A percentile compares a stretch with the other conserved stretches of the same genome.
phyloP scores from a whole-genome alignment of 768 basidiomycete species.

The Paxillus ammoniavirescens region DNA sequence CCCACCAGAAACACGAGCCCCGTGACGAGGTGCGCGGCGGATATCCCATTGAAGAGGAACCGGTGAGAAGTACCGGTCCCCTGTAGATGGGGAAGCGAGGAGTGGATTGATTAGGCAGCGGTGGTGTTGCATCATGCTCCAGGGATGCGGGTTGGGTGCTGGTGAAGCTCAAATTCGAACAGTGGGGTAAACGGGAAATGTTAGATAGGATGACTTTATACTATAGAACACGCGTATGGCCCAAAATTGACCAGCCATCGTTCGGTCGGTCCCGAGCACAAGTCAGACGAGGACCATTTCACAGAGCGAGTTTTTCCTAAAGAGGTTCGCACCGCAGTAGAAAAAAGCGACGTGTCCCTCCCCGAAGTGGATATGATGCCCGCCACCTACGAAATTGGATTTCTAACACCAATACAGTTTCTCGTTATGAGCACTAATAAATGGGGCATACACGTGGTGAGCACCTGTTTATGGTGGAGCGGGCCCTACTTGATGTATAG shows the following conservation, averaged over 20 bases:
- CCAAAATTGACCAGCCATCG: neutral
- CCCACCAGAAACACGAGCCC: slow-evolving; percentile 13
- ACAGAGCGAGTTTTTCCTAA: neutral
- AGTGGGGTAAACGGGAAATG: neutral
- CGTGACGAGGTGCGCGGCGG: slow-evolving; percentile 38
- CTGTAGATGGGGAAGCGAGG: slow-evolving; percentile 11
- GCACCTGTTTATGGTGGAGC: neutral
- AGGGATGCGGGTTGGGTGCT: slow-evolving; percentile 1
- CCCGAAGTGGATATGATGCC: slow-evolving; percentile 5
- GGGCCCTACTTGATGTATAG: slow-evolving; percentile 21
- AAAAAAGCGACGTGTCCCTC: neutral
- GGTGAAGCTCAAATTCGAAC: neutral
- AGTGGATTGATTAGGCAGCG: slow-evolving; percentile 15
- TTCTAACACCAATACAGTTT: neutral
- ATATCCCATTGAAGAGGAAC: slow-evolving; percentile 48
- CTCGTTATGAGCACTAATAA: slow-evolving; percentile 8
- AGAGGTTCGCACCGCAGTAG: neutral
- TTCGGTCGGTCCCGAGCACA: neutral
- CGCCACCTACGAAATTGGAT: slow-evolving; percentile 6
- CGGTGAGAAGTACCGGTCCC: slow-evolving; percentile 8
- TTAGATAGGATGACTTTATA: slow-evolving; percentile 14
- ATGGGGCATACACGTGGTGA: slow-evolving; percentile 1
- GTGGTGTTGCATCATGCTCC: slow-evolving; percentile 15
- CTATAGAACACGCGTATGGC: neutral
- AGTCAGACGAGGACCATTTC: neutral